Evolutionary conservation across 257 asterid genomes (phyloP), one percentile per base, ranked within the genome.

Genomic region (Nicotiana benthamiana): DNA sequence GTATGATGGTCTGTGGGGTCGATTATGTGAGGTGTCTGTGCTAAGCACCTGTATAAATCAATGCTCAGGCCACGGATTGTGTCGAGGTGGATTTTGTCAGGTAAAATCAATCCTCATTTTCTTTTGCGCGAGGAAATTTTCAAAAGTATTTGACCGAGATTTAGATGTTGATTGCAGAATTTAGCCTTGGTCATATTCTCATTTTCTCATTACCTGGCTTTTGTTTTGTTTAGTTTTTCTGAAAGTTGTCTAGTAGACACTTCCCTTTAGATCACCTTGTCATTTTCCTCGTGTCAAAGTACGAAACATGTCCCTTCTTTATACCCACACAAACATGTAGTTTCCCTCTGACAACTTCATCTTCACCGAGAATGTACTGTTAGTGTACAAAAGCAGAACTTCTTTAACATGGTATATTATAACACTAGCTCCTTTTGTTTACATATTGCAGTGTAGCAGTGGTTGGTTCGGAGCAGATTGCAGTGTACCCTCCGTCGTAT

Each of bases 81-180:
- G 99, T 68, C 99, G 96, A 46, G 97, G 97, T 86, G 99, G 99
- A 81, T 93, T 86, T 88, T 96, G 99, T 85, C 95, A 92, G 99
- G 99, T 96, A 89, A 60, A 75, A 28, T 72, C 46, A 13, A 57
- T 70, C 81, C 81, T 81, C 75, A 15, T 22, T 57, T 63, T 16
- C 48, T 76, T 63, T 75, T 34, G 1, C 64, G 7, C 22, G 12
- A 26, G 80, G 43, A 16, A 59, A 64, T 48, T 77, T 61, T 53
- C 54, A 34, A 34, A 62, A 66, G n/a, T 80, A 59, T 61, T 22
- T 74, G 56, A 36, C 9, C 20, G 34, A 75, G 75, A 77, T 63
- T 75, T 79, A 34, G 48, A 57, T n/a, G 32, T 62, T 75, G 68
- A 63, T 24, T 43, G 53, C 75, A 67, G n/a, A 80, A 46, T 36